Evolutionary conservation across 306 rosid genomes (phyloP), one percentile per base, ranked within the genome.

Genomic region (Trifolium subterraneum): DNA sequence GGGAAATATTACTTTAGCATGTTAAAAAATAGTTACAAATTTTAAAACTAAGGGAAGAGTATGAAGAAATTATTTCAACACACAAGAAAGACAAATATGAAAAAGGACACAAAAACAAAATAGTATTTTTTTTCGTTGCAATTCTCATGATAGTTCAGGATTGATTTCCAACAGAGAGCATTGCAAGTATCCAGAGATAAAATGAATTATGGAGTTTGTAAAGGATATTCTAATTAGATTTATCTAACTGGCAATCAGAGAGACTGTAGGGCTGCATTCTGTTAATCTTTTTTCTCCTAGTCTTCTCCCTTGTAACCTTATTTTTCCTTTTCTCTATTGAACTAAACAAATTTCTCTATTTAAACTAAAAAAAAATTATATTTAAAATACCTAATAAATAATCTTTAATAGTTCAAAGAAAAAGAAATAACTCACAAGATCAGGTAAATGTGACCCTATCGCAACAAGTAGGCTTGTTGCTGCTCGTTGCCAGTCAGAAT

Each of bases 401-500:
- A 35, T n/a, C 50, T 60, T 75, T 62, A 33, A 64, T n/a, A 67
- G 65, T 58, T 56, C 15, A 56, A 70, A 62, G 56, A 66, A 68
- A 42, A 63, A 20, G 8, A 70, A 19, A 74, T 36, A 59, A 86
- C 98, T 87, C 82, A 93, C 98, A 36, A 93, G 90, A 81, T 93
- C 98, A 1, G 97, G 94, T 70, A 93, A 86, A 87, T 93, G 96
- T 63, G 87, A 88, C 65, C 97, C 97, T 67, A 93, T 89, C 10
- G 98, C 88, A 71, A 93, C 97, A 83, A 93, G 97, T 60, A 93
- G 85, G 70, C 85, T 83, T 68, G 96, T 76, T 64, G 98, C 98
- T 78, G 97, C 94, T 74, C 94, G 86, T 83, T 91, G 98, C 98
- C 98, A 93, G 68, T 93, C 97, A 16, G 89, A 80, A 83, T 85